phyloP scores from a whole-genome alignment of 352 stramenopile species.

The Phytophthora agathidicida region DNA sequence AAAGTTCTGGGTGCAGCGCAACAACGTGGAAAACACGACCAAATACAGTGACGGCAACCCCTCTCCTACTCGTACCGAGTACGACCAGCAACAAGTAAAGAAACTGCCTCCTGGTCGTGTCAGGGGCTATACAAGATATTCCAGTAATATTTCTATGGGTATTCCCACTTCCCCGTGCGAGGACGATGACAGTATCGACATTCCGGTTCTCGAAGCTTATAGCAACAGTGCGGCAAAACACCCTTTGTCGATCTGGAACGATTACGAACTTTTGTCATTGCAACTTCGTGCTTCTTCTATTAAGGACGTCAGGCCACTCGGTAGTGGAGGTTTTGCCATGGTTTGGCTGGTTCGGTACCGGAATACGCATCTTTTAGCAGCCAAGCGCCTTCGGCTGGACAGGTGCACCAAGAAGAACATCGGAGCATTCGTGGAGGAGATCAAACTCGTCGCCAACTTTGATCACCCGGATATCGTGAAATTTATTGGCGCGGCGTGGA shows the following conservation, averaged over 20 bases:
- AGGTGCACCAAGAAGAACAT: constrained; percentile 24
- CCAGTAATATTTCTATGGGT: constrained; percentile 1
- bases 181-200: constrained; percentile 2
- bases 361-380: constrained; percentile 24
- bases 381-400: constrained; percentile 29
- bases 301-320: constrained; percentile 25
- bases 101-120: not conserved
- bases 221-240: constrained; percentile 4
- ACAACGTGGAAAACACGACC: not conserved
- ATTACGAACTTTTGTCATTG: constrained; percentile 23
- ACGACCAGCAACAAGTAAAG: not conserved
- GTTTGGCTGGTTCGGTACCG: constrained; percentile 33
- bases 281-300: constrained; percentile 27
- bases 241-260: constrained; percentile 31
- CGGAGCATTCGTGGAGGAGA: constrained; percentile 40
- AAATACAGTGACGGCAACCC: not conserved
- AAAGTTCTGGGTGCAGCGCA: not conserved
- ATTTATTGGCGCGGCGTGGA: constrained; percentile 45
- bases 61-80: not conserved
- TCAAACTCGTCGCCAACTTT: constrained; percentile 48
- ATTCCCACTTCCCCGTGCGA: not conserved
- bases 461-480: constrained; percentile 46
- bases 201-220: constrained; percentile 4
- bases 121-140: not conserved
- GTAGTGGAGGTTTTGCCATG: constrained; percentile 20